phyloP scores from a whole-genome alignment of 257 asterid species.

The Jacaranda mimosifolia region DNA sequence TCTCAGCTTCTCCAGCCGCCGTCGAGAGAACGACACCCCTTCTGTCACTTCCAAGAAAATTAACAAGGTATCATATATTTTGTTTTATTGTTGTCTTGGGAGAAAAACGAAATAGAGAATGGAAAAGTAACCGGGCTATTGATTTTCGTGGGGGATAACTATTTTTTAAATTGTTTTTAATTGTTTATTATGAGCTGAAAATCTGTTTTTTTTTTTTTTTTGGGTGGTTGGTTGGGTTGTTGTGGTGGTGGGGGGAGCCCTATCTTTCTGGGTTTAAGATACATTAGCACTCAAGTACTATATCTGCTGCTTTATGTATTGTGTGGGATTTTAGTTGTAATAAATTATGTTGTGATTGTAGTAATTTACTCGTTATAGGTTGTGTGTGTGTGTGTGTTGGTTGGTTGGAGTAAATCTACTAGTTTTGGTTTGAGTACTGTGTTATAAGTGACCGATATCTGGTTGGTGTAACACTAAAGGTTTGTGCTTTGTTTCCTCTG shows the following conservation, averaged over 20 bases:
- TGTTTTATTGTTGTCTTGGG: neutral
- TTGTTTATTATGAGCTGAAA: constrained; percentile 33
- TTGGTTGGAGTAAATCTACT: constrained; percentile 6
- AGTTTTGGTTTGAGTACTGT: neutral
- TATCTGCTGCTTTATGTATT: neutral
- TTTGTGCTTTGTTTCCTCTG: constrained; percentile 36
- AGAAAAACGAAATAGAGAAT: neutral
- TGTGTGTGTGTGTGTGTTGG: neutral
- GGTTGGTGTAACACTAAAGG: neutral
- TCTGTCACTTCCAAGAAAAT: constrained; percentile 51
- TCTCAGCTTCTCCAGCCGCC: constrained; percentile 70
- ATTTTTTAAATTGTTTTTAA: neutral
- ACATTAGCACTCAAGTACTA: constrained; percentile 10
- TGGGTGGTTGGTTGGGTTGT: too few species aligned
- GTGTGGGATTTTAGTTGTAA: neutral
- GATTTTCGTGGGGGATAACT: constrained; percentile 11
- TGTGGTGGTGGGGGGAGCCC: too few species aligned
- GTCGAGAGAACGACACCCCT: constrained; percentile 45
- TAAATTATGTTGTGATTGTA: neutral
- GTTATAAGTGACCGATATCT: neutral
- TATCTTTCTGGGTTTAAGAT: constrained; percentile 1
- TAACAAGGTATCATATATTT: constrained; percentile 45
- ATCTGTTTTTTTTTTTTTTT: too few species aligned
- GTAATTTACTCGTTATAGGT: constrained; percentile 9
- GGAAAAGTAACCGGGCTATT: constrained; percentile 17